phyloP scores from a whole-genome alignment of 192 early-diverging fungal species.

The Thamnidium elegans region DNA sequence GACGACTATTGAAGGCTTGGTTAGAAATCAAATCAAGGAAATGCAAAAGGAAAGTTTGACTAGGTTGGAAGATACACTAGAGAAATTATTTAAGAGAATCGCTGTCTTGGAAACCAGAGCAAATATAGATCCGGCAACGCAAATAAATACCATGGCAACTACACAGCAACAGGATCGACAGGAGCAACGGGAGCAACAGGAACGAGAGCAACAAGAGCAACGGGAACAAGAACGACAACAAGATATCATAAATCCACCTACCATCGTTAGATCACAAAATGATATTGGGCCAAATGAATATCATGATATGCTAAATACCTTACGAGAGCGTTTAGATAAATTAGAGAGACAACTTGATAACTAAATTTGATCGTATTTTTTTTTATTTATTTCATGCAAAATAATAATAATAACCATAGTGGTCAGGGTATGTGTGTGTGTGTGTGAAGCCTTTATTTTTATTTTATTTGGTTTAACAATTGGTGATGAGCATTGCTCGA shows the following conservation, averaged over 20 bases:
- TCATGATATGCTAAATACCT: constrained; percentile 21
- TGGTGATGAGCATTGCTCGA: too few relatives aligned
- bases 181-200: not conserved
- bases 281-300: constrained; percentile 33
- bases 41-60: constrained; percentile 61
- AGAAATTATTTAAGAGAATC: constrained; percentile 21
- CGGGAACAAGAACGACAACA: not conserved
- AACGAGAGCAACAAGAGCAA: not conserved
- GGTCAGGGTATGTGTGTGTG: too few relatives aligned
- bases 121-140: not conserved
- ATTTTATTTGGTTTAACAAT: too few relatives aligned
- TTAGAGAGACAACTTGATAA: constrained; percentile 29
- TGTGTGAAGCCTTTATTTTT: too few relatives aligned
- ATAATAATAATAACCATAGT: too few relatives aligned
- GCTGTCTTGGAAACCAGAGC: constrained; percentile 6
- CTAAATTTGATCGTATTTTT: not conserved
- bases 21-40: constrained; percentile 68
- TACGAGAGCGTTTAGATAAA: constrained; percentile 30
- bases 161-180: not conserved
- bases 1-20: constrained; percentile 75
- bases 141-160: too few relatives aligned
- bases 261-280: constrained; percentile 34
- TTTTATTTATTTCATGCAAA: not conserved
- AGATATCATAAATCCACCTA: constrained; percentile 14
- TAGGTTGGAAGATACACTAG: constrained; percentile 44